phyloP scores from a whole-genome alignment of 1,139 yeast species.

The Torulaspora globosa region DNA sequence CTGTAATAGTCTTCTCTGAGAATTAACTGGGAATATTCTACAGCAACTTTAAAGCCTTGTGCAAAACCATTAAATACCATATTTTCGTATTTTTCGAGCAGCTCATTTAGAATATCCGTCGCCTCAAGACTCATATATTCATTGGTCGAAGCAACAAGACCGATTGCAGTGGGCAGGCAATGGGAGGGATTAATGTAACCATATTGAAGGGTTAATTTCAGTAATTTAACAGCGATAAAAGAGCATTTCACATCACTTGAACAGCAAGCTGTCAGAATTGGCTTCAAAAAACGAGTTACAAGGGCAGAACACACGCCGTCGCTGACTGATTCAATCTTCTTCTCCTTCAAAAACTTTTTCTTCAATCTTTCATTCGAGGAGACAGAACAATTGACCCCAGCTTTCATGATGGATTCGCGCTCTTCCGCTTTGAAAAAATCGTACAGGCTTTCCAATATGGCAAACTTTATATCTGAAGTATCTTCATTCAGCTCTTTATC shows the following conservation, averaged over 20 bases:
- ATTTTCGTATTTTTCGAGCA: slow-evolving; percentile 66
- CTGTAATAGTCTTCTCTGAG: slow-evolving; percentile 25
- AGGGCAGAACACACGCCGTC: slow-evolving; percentile 74
- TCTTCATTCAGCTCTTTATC: slow-evolving; percentile 44
- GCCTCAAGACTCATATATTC: slow-evolving; percentile 48
- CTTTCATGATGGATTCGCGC: slow-evolving; percentile 40
- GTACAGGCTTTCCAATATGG: slow-evolving; percentile 52
- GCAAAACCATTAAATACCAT: slow-evolving; percentile 60
- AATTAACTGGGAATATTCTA: slow-evolving; percentile 40
- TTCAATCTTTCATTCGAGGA: slow-evolving; percentile 24
- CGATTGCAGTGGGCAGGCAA: slow-evolving; percentile 65
- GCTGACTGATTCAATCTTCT: slow-evolving; percentile 40
- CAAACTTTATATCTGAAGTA: slow-evolving; percentile 43
- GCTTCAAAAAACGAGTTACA: slow-evolving; percentile 56
- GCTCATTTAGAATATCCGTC: slow-evolving; percentile 47
- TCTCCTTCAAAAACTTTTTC: slow-evolving; percentile 37
- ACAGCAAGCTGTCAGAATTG: slow-evolving; percentile 48
- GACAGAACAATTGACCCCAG: slow-evolving; percentile 36
- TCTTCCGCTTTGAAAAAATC: slow-evolving; percentile 56
- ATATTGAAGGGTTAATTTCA: slow-evolving; percentile 52
- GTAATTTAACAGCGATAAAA: slow-evolving; percentile 48
- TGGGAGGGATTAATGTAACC: slow-evolving; percentile 74
- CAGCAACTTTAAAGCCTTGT: slow-evolving; percentile 61
- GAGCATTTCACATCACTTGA: slow-evolving; percentile 46
- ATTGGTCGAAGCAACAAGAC: slow-evolving; percentile 56